These are phyloP conservation scores for Aureobasidium sp. DNA, from an alignment of 2,329 filamentous ascomycete species.

Conservation along the genomic window DNA sequence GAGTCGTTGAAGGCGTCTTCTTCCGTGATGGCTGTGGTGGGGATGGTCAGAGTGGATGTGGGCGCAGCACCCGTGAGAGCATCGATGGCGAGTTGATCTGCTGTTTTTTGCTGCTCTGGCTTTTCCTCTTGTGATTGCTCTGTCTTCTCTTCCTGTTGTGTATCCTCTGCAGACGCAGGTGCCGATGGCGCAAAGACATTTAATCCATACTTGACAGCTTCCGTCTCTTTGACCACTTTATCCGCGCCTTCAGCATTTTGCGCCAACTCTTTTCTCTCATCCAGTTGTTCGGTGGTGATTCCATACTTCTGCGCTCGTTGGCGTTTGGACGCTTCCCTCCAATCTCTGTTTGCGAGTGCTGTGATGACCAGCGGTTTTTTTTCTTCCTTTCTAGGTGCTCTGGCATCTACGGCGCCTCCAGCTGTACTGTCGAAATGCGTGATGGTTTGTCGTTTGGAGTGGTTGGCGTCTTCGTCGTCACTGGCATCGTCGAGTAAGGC, in stretches of 20 bases:
- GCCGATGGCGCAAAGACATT: conserved; percentile 18
- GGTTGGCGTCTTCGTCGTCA: conserved; percentile 51
- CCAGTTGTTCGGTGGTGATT: conserved; percentile 47
- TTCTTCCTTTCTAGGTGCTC: conserved; percentile 23
- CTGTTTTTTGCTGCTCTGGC: conserved; percentile 27
- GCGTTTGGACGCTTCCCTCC: conserved; percentile 43
- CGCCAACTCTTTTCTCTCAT: conserved; percentile 12
- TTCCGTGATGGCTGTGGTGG: conserved; percentile 40
- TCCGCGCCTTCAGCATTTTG: conserved; percentile 14
- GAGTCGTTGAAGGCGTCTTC: conserved; percentile 62
- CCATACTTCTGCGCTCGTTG: conserved; percentile 46
- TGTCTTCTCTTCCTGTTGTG: conserved; percentile 27
- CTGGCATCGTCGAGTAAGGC: conserved; percentile 30
- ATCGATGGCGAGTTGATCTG: conserved; percentile 48
- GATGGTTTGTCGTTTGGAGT: conserved; percentile 36
- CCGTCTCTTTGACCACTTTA: conserved; percentile 19
- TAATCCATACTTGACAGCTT: conserved; percentile 36
- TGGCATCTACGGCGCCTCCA: conserved; percentile 40
- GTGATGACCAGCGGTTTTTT: conserved; percentile 48
- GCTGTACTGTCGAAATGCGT: conserved; percentile 45
- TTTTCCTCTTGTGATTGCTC: conserved; percentile 22
- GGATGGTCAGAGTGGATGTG: conserved; percentile 31
- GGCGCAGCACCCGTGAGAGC: conserved; percentile 33
- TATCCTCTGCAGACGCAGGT: conserved; percentile 39
- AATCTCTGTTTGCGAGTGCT: conserved; percentile 51